Evolutionary conservation across 108 stramenopile genomes (phyloP), one percentile per base, ranked within the genome.

Genomic region (Fragilaria crotonensis): DNA sequence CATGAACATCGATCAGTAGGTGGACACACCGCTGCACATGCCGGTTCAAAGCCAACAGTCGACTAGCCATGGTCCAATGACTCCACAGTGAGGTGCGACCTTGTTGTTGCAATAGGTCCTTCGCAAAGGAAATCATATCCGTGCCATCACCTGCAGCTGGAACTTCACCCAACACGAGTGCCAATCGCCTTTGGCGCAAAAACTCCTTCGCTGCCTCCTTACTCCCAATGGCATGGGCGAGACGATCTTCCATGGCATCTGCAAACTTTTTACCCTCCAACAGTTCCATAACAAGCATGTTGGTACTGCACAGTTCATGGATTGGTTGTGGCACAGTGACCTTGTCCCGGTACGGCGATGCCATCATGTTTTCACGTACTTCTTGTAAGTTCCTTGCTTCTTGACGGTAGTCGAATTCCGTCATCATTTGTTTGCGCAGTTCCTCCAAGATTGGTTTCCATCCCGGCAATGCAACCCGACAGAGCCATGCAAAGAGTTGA

Each of bases 261-360:
- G 70, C 73, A 7, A 84, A 45, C 56, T 88, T 88, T 31, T 68
- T 58, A 1, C 86, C 86, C 22, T 72, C 58, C 7, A 88, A 45
- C 44, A 76, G 55, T 57, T 88, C 78, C 86, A 88, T 88, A 17
- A 88, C 78, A 5, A 88, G 67, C 29, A 88, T 33, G 33, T 80
- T 71, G 55, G 77, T 76, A 25, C 73, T 64, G 56, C 80, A 84
- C 3, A 84, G 66, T 20, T 69, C 32, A 1, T 47, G 5, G 32
- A 62, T 49, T 41, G 86, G 83, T 53, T 75, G 48, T 19, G 86
- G 86, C 21, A 88, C 64, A 5, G 32, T 45, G 23, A 77, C 80
- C 36, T 52, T 68, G 30, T 58, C 64, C 28, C 4, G 30, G 33
- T 76, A 82, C 14, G 65, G 66, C 0, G 76, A 75, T 9, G 61